Base-by-base conservation (phyloP, 495 filamentous ascomycete species). In the Xylaria grammica region DNA sequence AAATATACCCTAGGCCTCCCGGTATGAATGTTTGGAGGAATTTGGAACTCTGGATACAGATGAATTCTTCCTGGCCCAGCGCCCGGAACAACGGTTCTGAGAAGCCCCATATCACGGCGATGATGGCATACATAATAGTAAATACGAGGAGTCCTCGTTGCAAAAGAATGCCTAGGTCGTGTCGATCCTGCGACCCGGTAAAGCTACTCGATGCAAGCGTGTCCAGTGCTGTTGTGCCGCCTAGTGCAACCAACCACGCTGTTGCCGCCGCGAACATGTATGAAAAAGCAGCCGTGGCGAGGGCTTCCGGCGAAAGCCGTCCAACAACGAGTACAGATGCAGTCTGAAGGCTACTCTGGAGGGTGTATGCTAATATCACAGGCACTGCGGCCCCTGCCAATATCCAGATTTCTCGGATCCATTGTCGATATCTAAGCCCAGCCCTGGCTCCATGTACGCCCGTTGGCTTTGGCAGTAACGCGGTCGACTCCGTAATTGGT, bases 221-320 rank as follows among this genome's bases (percentile, higher is more conserved):
- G 75, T 97, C 93, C 34, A 97, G 79, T 1, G 93, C 93, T 1
- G 92, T 97, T 2, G 93, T 94, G 6, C 94, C 94, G n/a, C 94
- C 94, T 3, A 97, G 81, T 0, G 89, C 94, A 69, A 97, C 90
- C 55, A 97, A 82, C 94, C 94, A 97, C 1, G 85, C 94, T 1
- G 91, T 94, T 11, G 91, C 87, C 89, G 93, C 91, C 44, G 94
- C 94, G 66, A 97, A 97, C 94, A 97, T 81, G 77, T 94, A 92
- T 0, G 90, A 90, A 75, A 97, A 97, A 9, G 94, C 93, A 6
- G 91, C 89, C 0, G 90, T 90, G 1, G 93, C 90, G 9, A 97
- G 80, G 20, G 92, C 87, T 73, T 94, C 87, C 0, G 94, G 91
- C 1, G 89, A 92, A 9, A 91, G 80, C 10, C 92, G 87, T 22